These are phyloP conservation scores for Rhodosporidiobolus sp. DNA, from an alignment of 768 basidiomycete genomes.

Conservation along the genomic window DNA sequence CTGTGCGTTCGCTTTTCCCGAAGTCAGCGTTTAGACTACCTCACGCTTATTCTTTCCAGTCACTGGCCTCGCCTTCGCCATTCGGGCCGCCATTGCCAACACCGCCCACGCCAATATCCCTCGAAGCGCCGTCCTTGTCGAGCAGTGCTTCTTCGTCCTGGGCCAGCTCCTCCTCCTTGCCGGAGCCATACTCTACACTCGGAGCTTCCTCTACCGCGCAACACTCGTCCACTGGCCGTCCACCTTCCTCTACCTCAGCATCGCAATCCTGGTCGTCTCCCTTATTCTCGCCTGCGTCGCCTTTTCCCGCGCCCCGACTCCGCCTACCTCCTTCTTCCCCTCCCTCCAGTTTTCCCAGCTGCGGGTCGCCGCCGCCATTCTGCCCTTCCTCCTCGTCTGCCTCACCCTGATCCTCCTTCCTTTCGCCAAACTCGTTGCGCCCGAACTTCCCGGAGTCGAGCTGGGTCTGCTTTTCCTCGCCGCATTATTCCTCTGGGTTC, in stretches of 20 bases:
- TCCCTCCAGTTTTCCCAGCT: not conserved
- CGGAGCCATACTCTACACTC: not conserved
- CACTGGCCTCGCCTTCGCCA: constrained; percentile 19
- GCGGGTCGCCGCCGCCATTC: constrained; percentile 39
- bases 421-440: constrained; percentile 9
- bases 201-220: not conserved
- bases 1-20: not conserved
- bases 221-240: constrained; percentile 7
- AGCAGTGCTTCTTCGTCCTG: constrained; percentile 4
- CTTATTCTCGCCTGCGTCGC: constrained; percentile 14
- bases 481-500: constrained; percentile 5
- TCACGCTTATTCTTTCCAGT: not conserved
- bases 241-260: constrained; percentile 3
- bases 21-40: too few species aligned
- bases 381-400: not conserved
- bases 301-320: not conserved
- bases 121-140: not conserved
- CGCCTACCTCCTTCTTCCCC: not conserved
- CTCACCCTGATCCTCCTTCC: constrained; percentile 5
- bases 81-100: constrained; percentile 17
- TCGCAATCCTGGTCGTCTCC: constrained; percentile 2
- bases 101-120: not conserved
- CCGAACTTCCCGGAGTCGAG: not conserved
- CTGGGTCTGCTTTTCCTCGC: constrained; percentile 5
- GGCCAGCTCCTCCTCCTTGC: not conserved